Evolutionary conservation across 2,329 filamentous ascomycete genomes (phyloP).

Genomic region (Penicillium sp.): DNA sequence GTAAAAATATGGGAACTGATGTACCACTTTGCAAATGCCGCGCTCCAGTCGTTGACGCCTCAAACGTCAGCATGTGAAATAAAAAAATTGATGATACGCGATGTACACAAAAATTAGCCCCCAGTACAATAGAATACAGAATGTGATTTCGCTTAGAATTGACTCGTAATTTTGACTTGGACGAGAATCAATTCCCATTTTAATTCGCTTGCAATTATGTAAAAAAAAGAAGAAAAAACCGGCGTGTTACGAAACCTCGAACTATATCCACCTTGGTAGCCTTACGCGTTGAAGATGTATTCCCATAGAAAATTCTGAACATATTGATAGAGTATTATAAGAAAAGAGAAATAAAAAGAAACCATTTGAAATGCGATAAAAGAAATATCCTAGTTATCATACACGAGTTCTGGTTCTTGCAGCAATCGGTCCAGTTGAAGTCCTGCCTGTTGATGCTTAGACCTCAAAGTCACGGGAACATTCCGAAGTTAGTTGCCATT

Average conservation of each 20-base stretch:
- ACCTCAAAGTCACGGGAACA: conserved; percentile 29
- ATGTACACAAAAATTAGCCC: background rate
- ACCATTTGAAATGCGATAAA: background rate
- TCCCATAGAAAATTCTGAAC: background rate
- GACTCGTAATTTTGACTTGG: background rate
- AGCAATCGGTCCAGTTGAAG: conserved; percentile 22
- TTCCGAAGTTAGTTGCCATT: conserved; percentile 14
- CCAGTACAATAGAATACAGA: background rate
- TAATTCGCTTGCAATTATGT: conserved; percentile 14
- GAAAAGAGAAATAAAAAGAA: background rate
- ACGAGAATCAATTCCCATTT: background rate
- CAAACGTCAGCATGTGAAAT: conserved; percentile 21
- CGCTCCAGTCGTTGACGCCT: conserved; percentile 9
- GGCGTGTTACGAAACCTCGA: conserved; percentile 8
- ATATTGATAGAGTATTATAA: background rate
- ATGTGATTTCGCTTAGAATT: background rate
- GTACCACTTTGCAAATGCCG: background rate
- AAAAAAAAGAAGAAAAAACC: conserved; percentile 13
- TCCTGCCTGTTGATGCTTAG: conserved; percentile 17
- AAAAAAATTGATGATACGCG: background rate
- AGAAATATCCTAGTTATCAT: background rate
- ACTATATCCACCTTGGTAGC: conserved; percentile 15
- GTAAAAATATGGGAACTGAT: background rate
- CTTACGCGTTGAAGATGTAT: background rate
- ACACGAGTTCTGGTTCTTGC: background rate